These are phyloP conservation scores for Baorangia bicolor DNA, from an alignment of 768 basidiomycete genomes.

Conservation along the genomic window DNA sequence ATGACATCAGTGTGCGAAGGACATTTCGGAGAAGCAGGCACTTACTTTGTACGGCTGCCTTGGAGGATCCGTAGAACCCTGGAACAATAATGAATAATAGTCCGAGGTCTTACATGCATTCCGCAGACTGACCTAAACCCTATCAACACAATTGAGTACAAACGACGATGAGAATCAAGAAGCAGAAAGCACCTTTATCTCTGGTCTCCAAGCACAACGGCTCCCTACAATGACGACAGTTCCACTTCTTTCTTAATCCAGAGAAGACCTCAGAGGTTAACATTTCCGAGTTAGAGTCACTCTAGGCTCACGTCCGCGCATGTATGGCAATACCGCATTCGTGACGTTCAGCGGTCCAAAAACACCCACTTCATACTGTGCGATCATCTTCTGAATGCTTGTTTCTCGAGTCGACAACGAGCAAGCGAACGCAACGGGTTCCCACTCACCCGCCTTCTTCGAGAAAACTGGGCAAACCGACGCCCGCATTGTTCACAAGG, in stretches of 20 bases:
- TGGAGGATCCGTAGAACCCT: conserved; percentile 54
- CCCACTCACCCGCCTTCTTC: conserved; percentile 57
- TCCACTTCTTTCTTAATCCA: conserved; percentile 33
- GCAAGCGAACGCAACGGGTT: background rate
- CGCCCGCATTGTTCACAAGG: conserved; percentile 63
- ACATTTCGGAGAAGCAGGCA: background rate
- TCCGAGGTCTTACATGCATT: background rate
- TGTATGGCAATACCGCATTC: conserved; percentile 46
- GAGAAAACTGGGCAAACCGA: conserved; percentile 41
- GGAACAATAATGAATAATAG: background rate
- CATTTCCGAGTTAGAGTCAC: background rate
- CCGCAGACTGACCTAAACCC: conserved; percentile 22
- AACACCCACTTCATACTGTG: conserved; percentile 39
- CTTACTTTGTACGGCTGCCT: conserved; percentile 56
- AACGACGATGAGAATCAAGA: background rate
- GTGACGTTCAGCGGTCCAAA: conserved; percentile 47
- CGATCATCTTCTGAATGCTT: conserved; percentile 35
- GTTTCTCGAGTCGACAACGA: background rate
- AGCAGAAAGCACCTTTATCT: conserved; percentile 23
- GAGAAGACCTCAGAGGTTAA: background rate
- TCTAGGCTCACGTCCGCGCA: conserved; percentile 32
- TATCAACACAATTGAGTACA: conserved; percentile 1
- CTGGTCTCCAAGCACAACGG: conserved; percentile 49
- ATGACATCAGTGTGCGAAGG: background rate
- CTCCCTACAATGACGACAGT: conserved; percentile 53